These are phyloP conservation scores for Acanthamoeba polyphaga DNA, from an alignment of 208 protist species.

Conservation along the genomic window DNA sequence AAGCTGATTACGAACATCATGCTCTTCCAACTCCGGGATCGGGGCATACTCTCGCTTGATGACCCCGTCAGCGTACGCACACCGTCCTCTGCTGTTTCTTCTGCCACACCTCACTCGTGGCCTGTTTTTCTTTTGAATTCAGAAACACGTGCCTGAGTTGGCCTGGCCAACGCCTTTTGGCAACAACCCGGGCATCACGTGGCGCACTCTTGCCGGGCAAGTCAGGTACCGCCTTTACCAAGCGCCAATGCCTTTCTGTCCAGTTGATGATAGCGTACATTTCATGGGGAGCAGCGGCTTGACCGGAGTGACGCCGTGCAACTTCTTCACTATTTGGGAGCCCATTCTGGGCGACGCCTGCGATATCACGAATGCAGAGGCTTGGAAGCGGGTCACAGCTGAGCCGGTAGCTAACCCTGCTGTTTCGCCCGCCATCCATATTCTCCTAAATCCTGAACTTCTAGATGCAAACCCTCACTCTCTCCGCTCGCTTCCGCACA, in stretches of 20 bases:
- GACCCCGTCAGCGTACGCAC: conserved; percentile 14
- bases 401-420: neutral
- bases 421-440: too few relatives aligned
- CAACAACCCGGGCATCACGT: conserved; percentile 58
- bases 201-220: conserved; percentile 41
- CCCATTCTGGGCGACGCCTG: conserved; percentile 49
- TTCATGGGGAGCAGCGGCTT: neutral
- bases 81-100: too few relatives aligned
- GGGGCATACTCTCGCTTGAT: conserved; percentile 16
- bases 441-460: neutral
- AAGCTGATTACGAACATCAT: conserved; percentile 47
- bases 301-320: conserved; percentile 22
- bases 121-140: too few relatives aligned
- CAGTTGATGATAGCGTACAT: too few relatives aligned
- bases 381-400: conserved; percentile 10
- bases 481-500: neutral
- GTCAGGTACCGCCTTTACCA: neutral
- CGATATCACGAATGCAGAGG: conserved; percentile 58
- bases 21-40: conserved; percentile 44
- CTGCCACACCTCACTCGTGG: too few relatives aligned
- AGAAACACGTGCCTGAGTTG: conserved; percentile 32
- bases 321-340: conserved; percentile 70
- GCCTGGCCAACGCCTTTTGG: neutral
- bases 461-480: too few relatives aligned
- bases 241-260: too few relatives aligned